Conservation (phyloP, 257 asterid genomes). For the Rubia yunnanensis region DNA sequence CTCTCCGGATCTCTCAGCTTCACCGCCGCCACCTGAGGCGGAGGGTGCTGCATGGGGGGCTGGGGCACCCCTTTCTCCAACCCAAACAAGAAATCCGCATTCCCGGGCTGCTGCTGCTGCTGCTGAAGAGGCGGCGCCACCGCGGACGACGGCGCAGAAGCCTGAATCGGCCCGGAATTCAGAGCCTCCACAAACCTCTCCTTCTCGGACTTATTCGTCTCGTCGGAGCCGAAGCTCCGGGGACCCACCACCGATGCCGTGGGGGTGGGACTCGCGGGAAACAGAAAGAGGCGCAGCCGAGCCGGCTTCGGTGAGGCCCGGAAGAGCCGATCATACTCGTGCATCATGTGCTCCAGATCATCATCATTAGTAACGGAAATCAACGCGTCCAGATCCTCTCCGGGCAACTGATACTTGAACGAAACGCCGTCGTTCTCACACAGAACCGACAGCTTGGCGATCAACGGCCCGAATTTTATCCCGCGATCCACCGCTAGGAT, state of each 20-base stretch:
- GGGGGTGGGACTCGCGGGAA: slow-evolving; percentile 35
- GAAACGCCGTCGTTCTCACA: slow-evolving; percentile 53
- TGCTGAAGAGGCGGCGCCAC: slow-evolving; percentile 19
- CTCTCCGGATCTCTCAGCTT: slow-evolving; percentile 38
- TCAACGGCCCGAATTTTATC: slow-evolving; percentile 38
- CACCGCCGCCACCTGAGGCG: background rate
- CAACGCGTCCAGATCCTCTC: slow-evolving; percentile 92
- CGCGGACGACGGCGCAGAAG: slow-evolving; percentile 29
- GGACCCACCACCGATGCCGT: slow-evolving; percentile 20
- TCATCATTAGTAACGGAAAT: slow-evolving; percentile 91
- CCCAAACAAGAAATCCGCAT: slow-evolving; percentile 66
- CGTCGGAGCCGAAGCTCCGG: slow-evolving; percentile 69
- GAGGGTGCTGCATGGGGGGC: slow-evolving; percentile 27
- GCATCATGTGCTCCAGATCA: slow-evolving; percentile 93
- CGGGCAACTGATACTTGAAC: slow-evolving; percentile 88
- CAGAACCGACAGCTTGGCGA: slow-evolving; percentile 49
- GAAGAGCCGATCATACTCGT: slow-evolving; percentile 74
- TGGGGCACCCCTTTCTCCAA: slow-evolving; percentile 45
- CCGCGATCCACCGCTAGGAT: slow-evolving; percentile 76
- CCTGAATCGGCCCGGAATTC: slow-evolving; percentile 66
- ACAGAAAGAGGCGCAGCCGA: slow-evolving; percentile 66
- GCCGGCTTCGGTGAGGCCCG: slow-evolving; percentile 70
- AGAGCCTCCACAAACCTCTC: slow-evolving; percentile 89
- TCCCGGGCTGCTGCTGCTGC: slow-evolving; percentile 13
- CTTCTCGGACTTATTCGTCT: slow-evolving; percentile 62